Evolutionary conservation across 768 basidiomycete genomes (phyloP), one percentile per base, ranked within the genome.

Genomic region (Rhodotorula toruloides): DNA sequence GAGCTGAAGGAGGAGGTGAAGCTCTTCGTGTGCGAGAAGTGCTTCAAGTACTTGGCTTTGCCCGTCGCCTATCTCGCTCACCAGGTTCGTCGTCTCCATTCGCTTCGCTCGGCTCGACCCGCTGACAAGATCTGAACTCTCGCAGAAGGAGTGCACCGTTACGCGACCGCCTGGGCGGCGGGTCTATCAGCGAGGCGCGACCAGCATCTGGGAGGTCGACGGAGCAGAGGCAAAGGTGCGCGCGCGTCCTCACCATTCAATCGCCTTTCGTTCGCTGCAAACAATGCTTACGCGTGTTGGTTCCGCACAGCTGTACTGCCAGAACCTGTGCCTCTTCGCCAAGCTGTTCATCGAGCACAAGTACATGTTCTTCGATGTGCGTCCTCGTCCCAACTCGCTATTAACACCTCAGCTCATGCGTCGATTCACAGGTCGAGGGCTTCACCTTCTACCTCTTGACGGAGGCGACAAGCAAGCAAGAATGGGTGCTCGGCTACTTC

Each of bases 311-410:
- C 82, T 97, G 10, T 98, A 93, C 75, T 98, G 93, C 77, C 94
- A 98, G 77, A 94, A 94, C 74, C 80, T 99, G 37, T 88, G 91
- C 25, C 82, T 98, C 12, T 98, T 97, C 74, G 94, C 93, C 37
- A 98, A 98, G 78, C 81, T 98, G n/a, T 98, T 99, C 77, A 97
- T 98, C 74, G 96, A 98, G 74, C 88, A 93, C 68, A 99, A 99
- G 79, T 94, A 93, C 17, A 79, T 93, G 22, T 93, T 90, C 78
- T 94, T 91, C 74, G 90, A 93, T 90, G 90, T 89, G 70, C 67
- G 87, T 73, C 29, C 14, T 12, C 27, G 7, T 27, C 14, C 42
- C 25, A 10, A 6, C n/a, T 9, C 1, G 6, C 3, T 2, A 19
- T 8, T 21, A 22, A 14, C 2, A 2, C 3, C 27, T 31, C 19